These are phyloP conservation scores for Pyrenophora tritici-repentis DNA, from an alignment of 2,329 filamentous ascomycete genomes.

Conservation along the genomic window DNA sequence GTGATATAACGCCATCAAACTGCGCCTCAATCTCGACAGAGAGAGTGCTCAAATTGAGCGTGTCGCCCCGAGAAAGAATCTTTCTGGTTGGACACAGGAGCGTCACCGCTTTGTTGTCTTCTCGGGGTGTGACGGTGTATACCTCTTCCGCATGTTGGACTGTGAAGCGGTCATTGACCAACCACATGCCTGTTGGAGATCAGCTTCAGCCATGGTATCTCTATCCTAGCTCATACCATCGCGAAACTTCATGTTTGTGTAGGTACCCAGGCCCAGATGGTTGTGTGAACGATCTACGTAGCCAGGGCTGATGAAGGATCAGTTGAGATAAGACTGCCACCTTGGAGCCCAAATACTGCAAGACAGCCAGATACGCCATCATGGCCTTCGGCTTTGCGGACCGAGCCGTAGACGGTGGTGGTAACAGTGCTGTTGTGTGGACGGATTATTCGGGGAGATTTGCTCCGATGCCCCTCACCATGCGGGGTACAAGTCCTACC, in stretches of 20 bases:
- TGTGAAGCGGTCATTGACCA: slow-evolving; percentile 63
- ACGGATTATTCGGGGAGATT: slow-evolving; percentile 29
- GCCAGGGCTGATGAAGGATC: not conserved
- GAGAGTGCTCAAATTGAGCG: slow-evolving; percentile 60
- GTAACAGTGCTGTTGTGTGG: slow-evolving; percentile 16
- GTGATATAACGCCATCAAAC: slow-evolving; percentile 63
- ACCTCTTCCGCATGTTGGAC: slow-evolving; percentile 71
- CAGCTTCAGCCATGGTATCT: slow-evolving; percentile 4
- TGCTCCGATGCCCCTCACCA: slow-evolving; percentile 22
- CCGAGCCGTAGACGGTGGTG: slow-evolving; percentile 17
- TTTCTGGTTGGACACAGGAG: slow-evolving; percentile 64
- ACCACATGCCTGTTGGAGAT: slow-evolving; percentile 62
- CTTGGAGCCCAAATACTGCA: slow-evolving; percentile 1
- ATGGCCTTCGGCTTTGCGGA: slow-evolving; percentile 23
- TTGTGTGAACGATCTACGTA: not conserved
- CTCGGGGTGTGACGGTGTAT: slow-evolving; percentile 56
- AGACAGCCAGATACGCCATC: slow-evolving; percentile 1
- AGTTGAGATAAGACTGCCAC: not conserved
- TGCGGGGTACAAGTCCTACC: slow-evolving; percentile 11
- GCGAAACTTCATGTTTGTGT: slow-evolving; percentile 61
- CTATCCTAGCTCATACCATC: slow-evolving; percentile 52
- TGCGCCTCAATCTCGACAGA: slow-evolving; percentile 63
- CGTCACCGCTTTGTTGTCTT: slow-evolving; percentile 55
- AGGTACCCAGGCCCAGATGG: not conserved
- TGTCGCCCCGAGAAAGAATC: slow-evolving; percentile 60